Base-by-base conservation (phyloP, 805 yeast genomes). In the Pichia nakasei region DNA sequence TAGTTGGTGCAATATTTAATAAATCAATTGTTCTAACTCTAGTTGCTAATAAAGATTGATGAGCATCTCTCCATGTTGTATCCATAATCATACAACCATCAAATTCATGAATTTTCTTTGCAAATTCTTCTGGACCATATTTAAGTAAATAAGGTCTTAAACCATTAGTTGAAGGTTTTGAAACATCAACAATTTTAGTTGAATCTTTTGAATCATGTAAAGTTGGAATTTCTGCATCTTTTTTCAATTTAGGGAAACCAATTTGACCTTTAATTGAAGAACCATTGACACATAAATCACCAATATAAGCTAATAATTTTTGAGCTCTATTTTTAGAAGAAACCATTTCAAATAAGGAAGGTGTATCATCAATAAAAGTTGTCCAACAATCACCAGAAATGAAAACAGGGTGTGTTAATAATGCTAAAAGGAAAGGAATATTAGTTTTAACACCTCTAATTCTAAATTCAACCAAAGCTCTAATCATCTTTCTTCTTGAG, bases 11-110 rank as follows among this genome's bases (percentile, higher is more conserved):
- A 69, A 93, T 86, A 55, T 88, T 84, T 42, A 82, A 70, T 59
- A 93, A 70, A 66, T 93, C 99, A 54, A 85, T 76, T 21, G 98
- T 93, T 69, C 99, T 81, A 33, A 93, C 94, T 68, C 98, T 84
- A 35, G 99, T 93, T 9, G 99, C 99, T 59, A 93, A 74, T 55
- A 93, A 70, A 21, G 97, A 89, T 73, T 93, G 99, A 69, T 93
- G 98, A 32, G 98, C 98, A 67, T 93, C 99, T 80, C 99, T 87
- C 99, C 99, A 93, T 9, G 99, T 93, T 44, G 99, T 93, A 66
- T 93, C 99, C 86, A 94, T 93, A 57, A 93, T 69, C 64, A 93
- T 72, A 53, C 95, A 82, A 58, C 98, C 98, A 43, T 85, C 70
- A 68, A 78, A 80, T 17, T 69, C 65, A 64, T 97, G 80, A 47